These are phyloP conservation scores for Sordaria brevicollis DNA, from an alignment of 495 filamentous ascomycete species.

Conservation along the genomic window DNA sequence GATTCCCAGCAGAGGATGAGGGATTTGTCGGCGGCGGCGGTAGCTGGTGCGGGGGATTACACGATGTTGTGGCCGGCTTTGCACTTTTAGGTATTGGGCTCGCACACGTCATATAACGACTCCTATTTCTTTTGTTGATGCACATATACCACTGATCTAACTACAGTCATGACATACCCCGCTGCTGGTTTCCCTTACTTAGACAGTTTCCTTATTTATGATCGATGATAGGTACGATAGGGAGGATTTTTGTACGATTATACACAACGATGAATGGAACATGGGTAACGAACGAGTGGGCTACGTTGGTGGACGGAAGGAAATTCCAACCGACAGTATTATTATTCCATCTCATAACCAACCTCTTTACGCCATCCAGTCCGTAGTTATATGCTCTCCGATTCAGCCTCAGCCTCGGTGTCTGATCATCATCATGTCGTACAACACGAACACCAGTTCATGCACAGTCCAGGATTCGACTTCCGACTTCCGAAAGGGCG, in stretches of 20 bases:
- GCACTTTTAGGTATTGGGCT: conserved; percentile 10
- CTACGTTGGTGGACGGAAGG: background rate
- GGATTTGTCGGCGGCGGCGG: no score
- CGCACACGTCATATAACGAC: background rate
- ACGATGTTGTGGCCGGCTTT: conserved; percentile 26
- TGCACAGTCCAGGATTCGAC: background rate
- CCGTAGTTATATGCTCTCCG: background rate
- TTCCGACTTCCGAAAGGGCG: no score
- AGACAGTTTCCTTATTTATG: background rate
- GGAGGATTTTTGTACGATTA: background rate
- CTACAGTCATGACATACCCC: no score
- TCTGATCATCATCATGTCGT: background rate
- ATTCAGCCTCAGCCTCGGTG: background rate
- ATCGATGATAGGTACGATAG: background rate
- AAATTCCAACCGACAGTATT: background rate
- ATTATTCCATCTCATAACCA: background rate
- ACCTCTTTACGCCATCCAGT: no score
- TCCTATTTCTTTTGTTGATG: background rate
- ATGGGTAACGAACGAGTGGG: background rate
- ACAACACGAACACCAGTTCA: background rate
- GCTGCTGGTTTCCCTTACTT: background rate
- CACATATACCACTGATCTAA: no score
- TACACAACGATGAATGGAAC: background rate
- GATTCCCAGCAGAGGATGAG: conserved; percentile 13
- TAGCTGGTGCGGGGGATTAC: no score